Evolutionary conservation across 2,329 filamentous ascomycete genomes (phyloP), one percentile per base, ranked within the genome.

Genomic region (Sporothrix globosa): DNA sequence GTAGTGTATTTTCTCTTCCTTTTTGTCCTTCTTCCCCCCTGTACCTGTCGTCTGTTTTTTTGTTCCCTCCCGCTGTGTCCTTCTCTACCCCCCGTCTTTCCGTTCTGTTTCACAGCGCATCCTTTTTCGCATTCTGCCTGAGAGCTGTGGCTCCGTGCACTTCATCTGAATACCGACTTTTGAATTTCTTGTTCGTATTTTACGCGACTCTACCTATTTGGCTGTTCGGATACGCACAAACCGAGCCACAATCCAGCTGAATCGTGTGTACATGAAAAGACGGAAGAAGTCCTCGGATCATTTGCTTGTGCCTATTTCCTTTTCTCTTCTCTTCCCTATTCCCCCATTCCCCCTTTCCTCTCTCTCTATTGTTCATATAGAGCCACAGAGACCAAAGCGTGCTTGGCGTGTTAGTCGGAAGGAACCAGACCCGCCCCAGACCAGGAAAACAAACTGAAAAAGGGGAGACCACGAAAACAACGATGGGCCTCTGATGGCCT

Each of bases 101-200:
- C 41, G n/a, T n/a, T 63, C 24, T 63, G 41, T 63, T 63, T 63
- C 60, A 63, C 60, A 48, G 30, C 41, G 21, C 41, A 63, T 63
- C 60, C 41, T 48, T 17, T 46, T 14, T 17, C 11, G 27, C 34
- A 66, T 50, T 52, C 44, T 27, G 44, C 41, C 60, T 30, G 44
- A 48, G 60, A 48, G 41, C 60, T 48, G 41, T 61, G 56, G 56
- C 56, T 44, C 34, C 1, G 4, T 44, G 1, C n/a, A 44, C 34
- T 44, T 27, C 39, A 10, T 63, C 39, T 13, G 24, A 14, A 13
- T 14, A 5, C 52, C 24, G 44, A 27, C 24, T 30, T 48, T 46
- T 46, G n/a, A 4, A 19, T n/a, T 41, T 58, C 11, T 34, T 13
- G 4, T 10, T 58, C 58, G 39, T 44, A 24, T 46, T 44, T 46